Evolutionary conservation across 805 yeast species (phyloP), one percentile per base, ranked within the genome.

Genomic region (Lachancea sp.): DNA sequence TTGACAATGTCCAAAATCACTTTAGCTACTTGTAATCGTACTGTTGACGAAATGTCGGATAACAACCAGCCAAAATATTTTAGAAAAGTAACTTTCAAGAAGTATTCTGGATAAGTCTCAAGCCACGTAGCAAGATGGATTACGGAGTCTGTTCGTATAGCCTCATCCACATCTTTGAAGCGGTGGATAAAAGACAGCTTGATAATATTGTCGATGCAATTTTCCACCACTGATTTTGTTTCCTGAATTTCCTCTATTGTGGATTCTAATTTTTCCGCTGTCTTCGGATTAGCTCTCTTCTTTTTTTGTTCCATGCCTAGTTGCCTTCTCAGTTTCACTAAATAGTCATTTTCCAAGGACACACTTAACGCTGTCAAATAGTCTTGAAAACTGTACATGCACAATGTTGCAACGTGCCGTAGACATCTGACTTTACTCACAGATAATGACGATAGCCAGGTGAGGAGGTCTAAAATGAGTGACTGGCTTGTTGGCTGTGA

Each of bases 51-150:
- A 2, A 78, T 69, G 57, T 89, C 96, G n/a, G 90, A 80, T 35
- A 90, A 66, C 29, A 86, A 69, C 95, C 95, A 85, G 3, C 95
- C 95, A 56, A 85, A 73, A 61, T 85, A 86, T 50, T 89, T 75
- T 50, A 88, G 70, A 56, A 80, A 86, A 1, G 81, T 69, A 11
- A 82, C 80, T 49, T 79, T 84, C 51, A 84, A 74, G 55, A 85
- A 88, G 44, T 71, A 66, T 46, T 83, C 89, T 0, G 95, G 95
- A 49, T 75, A 75, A 6, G 66, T 58, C n/a, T 74, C 71, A 66
- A 86, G 84, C 86, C 95, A 85, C 15, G 64, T 68, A n/a, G 87
- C 79, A 41, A 89, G 67, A 30, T 74, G 71, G 8, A 61, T 54
- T 54, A 86, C 69, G 44, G 95, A 83, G 46, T 82, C 88, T 26